Conservation (phyloP, 257 asterid genomes). For the Striga asiatica region DNA sequence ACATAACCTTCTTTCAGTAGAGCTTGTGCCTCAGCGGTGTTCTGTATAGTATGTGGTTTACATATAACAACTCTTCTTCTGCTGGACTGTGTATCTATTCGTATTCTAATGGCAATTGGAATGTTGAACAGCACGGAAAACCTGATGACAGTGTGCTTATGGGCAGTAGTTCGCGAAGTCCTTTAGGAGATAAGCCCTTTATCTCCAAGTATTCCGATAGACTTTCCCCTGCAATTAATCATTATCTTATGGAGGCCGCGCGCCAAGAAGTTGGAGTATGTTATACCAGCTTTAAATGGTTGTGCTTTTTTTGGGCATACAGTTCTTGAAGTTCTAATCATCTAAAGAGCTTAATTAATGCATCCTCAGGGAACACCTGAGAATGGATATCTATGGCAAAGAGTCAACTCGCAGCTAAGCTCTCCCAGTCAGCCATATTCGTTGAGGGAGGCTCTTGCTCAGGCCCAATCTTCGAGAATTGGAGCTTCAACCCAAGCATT, state of each 20-base stretch:
- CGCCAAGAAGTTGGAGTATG: constrained; percentile 96
- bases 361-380: constrained; percentile 99
- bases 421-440: constrained; percentile 99
- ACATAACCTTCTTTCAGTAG: too few species aligned
- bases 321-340: constrained; percentile 11
- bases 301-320: constrained; percentile 8
- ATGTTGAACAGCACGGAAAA: constrained; percentile 65
- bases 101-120: constrained; percentile 15
- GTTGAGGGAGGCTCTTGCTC: constrained; percentile 94
- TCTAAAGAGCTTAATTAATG: constrained; percentile 24
- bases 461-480: constrained; percentile 94
- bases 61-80: constrained; percentile 6
- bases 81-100: constrained; percentile 6
- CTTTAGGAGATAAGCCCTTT: constrained; percentile 71
- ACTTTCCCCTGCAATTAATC: constrained; percentile 94
- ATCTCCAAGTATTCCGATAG: constrained; percentile 88
- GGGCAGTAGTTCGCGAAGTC: constrained; percentile 85
- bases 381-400: constrained; percentile 95
- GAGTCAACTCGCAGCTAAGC: constrained; percentile 92
- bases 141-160: constrained; percentile 84
- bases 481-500: constrained; percentile 93
- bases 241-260: constrained; percentile 89
- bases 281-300: constrained; percentile 17
- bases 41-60: constrained; percentile 5
- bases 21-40: too few species aligned